Evolutionary conservation across 73 alveolate species (phyloP).

Genomic region (Paramecium primaurelia): DNA sequence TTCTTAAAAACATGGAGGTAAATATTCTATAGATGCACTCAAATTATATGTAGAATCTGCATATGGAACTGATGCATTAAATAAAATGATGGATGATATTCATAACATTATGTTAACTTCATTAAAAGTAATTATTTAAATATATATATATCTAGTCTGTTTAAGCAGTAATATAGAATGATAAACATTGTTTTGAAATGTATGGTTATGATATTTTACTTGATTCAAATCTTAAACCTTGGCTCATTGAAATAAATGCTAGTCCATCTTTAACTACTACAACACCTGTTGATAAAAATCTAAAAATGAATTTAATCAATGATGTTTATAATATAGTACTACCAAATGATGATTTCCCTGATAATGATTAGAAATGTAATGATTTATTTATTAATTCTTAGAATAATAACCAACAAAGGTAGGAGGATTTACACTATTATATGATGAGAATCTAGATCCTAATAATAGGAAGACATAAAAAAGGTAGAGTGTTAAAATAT

Average conservation of each 20-base stretch:
- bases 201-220: slow-evolving; percentile 98
- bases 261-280: slow-evolving; percentile 92
- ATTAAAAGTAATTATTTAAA: slow-evolving; percentile 64
- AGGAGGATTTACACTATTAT: slow-evolving; percentile 83
- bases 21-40: slow-evolving; percentile 74
- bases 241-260: slow-evolving; percentile 97
- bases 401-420: slow-evolving; percentile 56
- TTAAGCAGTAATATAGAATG: slow-evolving; percentile 94
- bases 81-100: slow-evolving; percentile 94
- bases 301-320: slow-evolving; percentile 86
- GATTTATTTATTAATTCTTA: slow-evolving; percentile 62
- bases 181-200: slow-evolving; percentile 99
- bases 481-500: neutral
- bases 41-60: slow-evolving; percentile 82
- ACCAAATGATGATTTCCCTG: slow-evolving; percentile 96
- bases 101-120: slow-evolving; percentile 81
- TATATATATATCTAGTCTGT: neutral
- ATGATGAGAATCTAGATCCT: slow-evolving; percentile 71
- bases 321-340: slow-evolving; percentile 94
- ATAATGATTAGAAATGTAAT: slow-evolving; percentile 84
- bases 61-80: slow-evolving; percentile 79
- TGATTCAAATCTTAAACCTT: slow-evolving; percentile 87
- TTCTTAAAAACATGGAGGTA: slow-evolving; percentile 88
- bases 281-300: slow-evolving; percentile 84
- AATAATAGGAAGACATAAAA: neutral